A percentile compares a stretch with the other conserved stretches of the same genome.
Evolutionary conservation across 805 yeast genomes (phyloP).

Genomic region (Lipomyces yamanashiensis): DNA sequence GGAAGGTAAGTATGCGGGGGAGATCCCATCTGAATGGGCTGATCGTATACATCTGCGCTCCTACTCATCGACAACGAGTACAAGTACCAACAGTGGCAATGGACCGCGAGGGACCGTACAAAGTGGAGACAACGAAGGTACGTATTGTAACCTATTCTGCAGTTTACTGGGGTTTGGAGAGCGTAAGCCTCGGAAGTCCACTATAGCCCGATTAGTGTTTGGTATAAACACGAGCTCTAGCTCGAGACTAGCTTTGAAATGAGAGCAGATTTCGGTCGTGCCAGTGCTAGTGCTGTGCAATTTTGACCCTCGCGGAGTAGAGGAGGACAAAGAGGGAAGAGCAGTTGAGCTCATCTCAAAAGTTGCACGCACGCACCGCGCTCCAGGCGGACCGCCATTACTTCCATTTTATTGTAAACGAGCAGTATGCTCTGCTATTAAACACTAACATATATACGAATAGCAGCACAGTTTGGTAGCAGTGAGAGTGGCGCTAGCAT

Average conservation of each 20-base stretch:
- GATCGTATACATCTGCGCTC: conserved; percentile 19
- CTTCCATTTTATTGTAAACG: too few relatives aligned
- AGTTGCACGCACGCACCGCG: too few relatives aligned
- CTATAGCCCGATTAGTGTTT: too few relatives aligned
- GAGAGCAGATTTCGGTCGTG: too few relatives aligned
- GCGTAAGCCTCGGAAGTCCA: neutral
- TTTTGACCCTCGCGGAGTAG: too few relatives aligned
- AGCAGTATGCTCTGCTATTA: too few relatives aligned
- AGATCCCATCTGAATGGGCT: conserved; percentile 28
- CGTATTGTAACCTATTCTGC: neutral
- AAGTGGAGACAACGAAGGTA: neutral
- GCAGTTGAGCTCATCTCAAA: too few relatives aligned
- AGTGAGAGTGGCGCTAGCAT: neutral
- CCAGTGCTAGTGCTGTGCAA: too few relatives aligned
- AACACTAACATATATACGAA: neutral
- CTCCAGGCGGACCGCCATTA: too few relatives aligned
- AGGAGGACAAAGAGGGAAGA: too few relatives aligned
- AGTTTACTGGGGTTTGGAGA: neutral
- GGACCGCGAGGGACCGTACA: neutral
- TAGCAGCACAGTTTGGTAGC: neutral
- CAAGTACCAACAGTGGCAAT: neutral
- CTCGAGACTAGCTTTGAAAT: too few relatives aligned
- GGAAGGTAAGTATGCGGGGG: conserved; percentile 4
- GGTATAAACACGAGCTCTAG: too few relatives aligned
- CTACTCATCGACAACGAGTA: neutral